A percentile compares a stretch with the other conserved stretches of the same genome.
phyloP scores from a whole-genome alignment of 2,329 filamentous ascomycete genomes.

The Penicillium palitans region DNA sequence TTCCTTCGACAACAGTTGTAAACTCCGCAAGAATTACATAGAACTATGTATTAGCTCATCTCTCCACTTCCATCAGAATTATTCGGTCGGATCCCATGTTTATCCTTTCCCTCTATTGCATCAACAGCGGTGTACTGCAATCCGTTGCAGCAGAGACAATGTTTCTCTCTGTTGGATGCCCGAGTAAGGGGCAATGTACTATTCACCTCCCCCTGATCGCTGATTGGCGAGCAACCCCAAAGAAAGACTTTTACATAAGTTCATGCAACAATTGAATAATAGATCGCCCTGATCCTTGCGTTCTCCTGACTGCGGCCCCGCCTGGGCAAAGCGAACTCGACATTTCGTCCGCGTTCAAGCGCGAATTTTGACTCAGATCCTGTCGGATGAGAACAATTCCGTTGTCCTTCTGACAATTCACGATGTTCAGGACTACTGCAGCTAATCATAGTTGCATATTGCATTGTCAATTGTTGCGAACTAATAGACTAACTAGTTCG shows the following conservation, averaged over 20 bases:
- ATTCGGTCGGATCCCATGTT: not conserved
- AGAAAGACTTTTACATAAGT: not conserved
- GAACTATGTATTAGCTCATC: too few relatives aligned
- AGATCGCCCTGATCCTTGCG: constrained; percentile 4
- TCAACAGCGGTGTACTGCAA: constrained; percentile 1
- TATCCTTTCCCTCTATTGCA: not conserved
- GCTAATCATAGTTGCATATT: not conserved
- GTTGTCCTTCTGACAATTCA: not conserved
- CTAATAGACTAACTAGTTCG: not conserved
- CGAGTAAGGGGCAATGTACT: constrained; percentile 7
- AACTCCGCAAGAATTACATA: not conserved
- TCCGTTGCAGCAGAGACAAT: not conserved
- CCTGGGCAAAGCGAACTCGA: not conserved
- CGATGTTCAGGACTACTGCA: not conserved
- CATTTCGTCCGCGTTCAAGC: not conserved
- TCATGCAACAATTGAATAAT: not conserved
- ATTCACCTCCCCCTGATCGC: not conserved
- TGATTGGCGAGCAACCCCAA: constrained; percentile 2
- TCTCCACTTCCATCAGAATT: not conserved
- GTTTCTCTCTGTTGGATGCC: not conserved
- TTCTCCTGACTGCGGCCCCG: constrained; percentile 7
- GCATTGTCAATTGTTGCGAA: not conserved
- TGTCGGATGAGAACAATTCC: not conserved
- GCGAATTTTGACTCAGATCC: not conserved
- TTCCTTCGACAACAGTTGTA: not conserved